Evolutionary conservation across 2,329 filamentous ascomycete species (phyloP), one percentile per base, ranked within the genome.

Genomic region (Periconia digitata): DNA sequence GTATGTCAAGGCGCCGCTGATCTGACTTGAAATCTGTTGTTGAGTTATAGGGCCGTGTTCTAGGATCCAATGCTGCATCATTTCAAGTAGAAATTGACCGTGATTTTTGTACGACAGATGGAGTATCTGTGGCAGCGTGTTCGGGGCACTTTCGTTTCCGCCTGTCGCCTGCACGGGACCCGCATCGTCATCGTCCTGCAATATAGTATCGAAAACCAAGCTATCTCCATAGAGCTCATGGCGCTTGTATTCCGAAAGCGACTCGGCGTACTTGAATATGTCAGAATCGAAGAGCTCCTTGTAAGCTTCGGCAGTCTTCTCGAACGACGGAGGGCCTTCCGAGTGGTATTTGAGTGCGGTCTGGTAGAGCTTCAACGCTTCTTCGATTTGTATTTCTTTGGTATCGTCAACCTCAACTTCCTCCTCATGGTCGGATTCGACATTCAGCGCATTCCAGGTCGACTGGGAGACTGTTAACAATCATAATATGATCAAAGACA

Each of bases 101-200:
- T 92, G 86, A 61, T 97, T 99, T 72, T 97, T 99, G 77, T 95
- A 90, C 1, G 92, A 89, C 7, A 99, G 81, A 63, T 96, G 96
- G 17, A 97, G 79, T 10, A 95, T 91, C 64, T 96, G 92, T 0
- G 90, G 86, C 8, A 97, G 76, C 41, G 87, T 92, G 64, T 87
- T 94, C 15, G 86, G 89, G 2, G 85, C 84, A 22, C 84, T 86
- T 55, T 95, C 90, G 41, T 83, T 82, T 42, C 85, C 83, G 49
- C 81, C 82, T 22, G 82, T 80, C 18, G 58, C 61, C 55, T 75
- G 55, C 79, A 79, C 58, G 6, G 71, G 71, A 2, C 67, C 69
- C 1, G 65, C 58, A 8, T 73, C 68, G 47, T 66, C 67, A 47
- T 72, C 70, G 29, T 72, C 70, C 44, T 70, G 65, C 10, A 69